phyloP scores from a whole-genome alignment of 2,329 filamentous ascomycete species.

The Fusarium pilosicola region DNA sequence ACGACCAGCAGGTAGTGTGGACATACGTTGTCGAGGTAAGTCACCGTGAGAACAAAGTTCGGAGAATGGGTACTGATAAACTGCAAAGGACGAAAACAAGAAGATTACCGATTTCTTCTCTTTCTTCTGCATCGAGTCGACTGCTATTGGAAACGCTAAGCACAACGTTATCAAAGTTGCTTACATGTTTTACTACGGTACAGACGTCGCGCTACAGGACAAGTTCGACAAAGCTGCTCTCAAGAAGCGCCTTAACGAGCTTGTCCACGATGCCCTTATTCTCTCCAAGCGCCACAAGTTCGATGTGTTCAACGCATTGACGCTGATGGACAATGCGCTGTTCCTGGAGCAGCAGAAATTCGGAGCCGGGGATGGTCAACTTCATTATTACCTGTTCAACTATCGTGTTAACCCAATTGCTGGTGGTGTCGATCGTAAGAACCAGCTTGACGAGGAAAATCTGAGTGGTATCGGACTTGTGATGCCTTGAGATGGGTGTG shows the following conservation, averaged over 20 bases:
- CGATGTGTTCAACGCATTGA: constrained; percentile 96
- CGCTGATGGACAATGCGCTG: constrained; percentile 90
- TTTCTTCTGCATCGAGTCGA: constrained; percentile 95
- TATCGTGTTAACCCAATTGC: constrained; percentile 88
- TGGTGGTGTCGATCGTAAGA: constrained; percentile 84
- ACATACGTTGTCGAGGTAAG: constrained; percentile 86
- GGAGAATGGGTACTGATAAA: not conserved
- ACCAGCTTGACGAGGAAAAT: constrained; percentile 78
- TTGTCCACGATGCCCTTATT: constrained; percentile 88
- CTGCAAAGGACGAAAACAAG: constrained; percentile 64
- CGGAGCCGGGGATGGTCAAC: constrained; percentile 89
- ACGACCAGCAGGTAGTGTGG: constrained; percentile 86
- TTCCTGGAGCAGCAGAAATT: constrained; percentile 97
- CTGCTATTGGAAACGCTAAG: constrained; percentile 83
- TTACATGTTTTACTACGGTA: constrained; percentile 97
- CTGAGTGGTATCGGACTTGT: constrained; percentile 92
- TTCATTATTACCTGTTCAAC: constrained; percentile 98
- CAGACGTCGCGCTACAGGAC: constrained; percentile 75
- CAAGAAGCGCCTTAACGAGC: constrained; percentile 80
- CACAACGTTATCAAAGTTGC: constrained; percentile 86
- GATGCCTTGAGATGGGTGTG: constrained; percentile 60
- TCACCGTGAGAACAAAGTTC: not conserved
- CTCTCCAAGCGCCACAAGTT: constrained; percentile 85
- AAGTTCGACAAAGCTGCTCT: constrained; percentile 67
- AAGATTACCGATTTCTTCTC: constrained; percentile 97